These are phyloP conservation scores for Delonix regia DNA, from an alignment of 306 rosid genomes.

Conservation along the genomic window DNA sequence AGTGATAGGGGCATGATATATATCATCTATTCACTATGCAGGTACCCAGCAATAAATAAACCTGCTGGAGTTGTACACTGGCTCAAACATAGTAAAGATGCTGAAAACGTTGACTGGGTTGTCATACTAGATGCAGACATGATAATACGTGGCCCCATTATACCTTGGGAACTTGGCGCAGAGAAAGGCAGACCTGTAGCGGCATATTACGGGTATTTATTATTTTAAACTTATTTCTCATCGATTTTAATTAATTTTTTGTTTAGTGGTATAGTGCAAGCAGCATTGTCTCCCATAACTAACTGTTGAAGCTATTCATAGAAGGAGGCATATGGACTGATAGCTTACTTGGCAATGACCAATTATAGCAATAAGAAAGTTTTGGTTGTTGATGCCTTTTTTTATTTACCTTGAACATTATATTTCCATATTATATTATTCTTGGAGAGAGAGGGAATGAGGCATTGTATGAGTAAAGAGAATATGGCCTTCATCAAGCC, in stretches of 20 bases:
- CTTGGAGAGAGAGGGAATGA: not conserved
- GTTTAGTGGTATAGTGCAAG: conserved; percentile 13
- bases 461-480: not conserved
- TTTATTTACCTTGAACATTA: not conserved
- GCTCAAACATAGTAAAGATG: conserved; percentile 93
- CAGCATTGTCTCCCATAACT: conserved; percentile 14
- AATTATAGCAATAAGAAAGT: conserved; percentile 7
- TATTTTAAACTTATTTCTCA: conserved; percentile 11
- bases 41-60: conserved; percentile 99
- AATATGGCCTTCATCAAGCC: not conserved
- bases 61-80: conserved; percentile 98
- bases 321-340: conserved; percentile 1
- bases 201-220: conserved; percentile 83
- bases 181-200: conserved; percentile 97
- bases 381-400: not conserved
- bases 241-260: not conserved
- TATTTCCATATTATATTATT: conserved; percentile 9
- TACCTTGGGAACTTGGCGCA: conserved; percentile 99
- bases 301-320: conserved; percentile 8
- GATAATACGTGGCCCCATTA: conserved; percentile 90
- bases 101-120: conserved; percentile 94
- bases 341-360: conserved; percentile 1
- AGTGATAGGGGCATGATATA: not conserved
- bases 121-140: conserved; percentile 97
- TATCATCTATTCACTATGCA: conserved; percentile 46